Evolutionary conservation across 228 moss, liverwort and hornwort genomes (phyloP), one percentile per base, ranked within the genome.

Genomic region (Sphagnum magellanicum): DNA sequence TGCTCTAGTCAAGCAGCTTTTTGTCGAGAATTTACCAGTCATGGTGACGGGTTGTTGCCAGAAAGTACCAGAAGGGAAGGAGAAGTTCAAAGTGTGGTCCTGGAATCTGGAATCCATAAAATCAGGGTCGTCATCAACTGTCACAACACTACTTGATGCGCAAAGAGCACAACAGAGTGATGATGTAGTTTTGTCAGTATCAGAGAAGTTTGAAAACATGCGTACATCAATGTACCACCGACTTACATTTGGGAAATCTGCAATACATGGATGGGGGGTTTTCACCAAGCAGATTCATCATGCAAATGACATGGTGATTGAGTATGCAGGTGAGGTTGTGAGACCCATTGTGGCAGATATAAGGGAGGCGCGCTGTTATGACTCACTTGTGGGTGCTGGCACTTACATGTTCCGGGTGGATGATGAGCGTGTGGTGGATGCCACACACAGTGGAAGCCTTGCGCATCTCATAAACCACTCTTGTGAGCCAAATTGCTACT

Each of bases 341-440:
- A 69, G 83, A 55, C 81, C 81, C 48, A 74, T 81, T 8, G 73
- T 83, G 62, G 87, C 84, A 60, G 87, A 88, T 67, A 79, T 79
- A 15, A 72, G 84, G 70, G 87, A 83, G 73, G 81, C 81, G 11
- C 75, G 79, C 16, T 81, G 78, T 8, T 81, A 79, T 62, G 87
- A 79, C 64, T 77, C 83, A 61, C 79, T 84, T 53, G 83, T 83
- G 81, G 84, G 87, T 63, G 87, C 83, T n/a, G 83, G 87, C 69
- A 88, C 87, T 5, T 88, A 88, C 71, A 88, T 88, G 87, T 88
- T 88, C 60, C 79, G 87, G 17, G 83, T 88, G 32, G 87, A 88
- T 17, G 83, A 84, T 69, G 81, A 88, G 53, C 81, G 81, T 51
- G 81, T 83, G 16, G 87, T 88, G 48, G 87, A 88, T 73, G 87